Percentiles rank a stretch among this genome's conserved stretches.
These are phyloP conservation scores for Danielozyma ontarioensis DNA, from an alignment of 805 yeast genomes.

Conservation along the genomic window DNA sequence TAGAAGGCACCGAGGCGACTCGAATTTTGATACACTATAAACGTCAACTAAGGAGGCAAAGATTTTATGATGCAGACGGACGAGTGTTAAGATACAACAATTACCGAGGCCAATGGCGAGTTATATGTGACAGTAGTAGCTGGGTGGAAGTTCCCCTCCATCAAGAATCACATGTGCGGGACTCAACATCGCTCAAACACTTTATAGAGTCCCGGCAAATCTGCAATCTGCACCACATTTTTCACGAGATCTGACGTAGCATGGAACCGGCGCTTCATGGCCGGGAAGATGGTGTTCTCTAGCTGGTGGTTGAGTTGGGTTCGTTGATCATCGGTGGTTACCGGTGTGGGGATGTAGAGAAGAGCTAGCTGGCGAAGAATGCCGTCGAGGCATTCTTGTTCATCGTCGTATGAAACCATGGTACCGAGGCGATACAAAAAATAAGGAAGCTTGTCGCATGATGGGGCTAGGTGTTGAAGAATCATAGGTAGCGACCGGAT, in stretches of 20 bases:
- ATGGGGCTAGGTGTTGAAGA: constrained; percentile 58
- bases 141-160: background rate
- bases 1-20: no score
- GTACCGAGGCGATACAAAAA: constrained; percentile 61
- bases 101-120: no score
- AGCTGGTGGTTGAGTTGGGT: constrained; percentile 29
- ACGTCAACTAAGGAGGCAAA: no score
- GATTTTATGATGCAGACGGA: no score
- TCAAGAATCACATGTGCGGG: background rate
- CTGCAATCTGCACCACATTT: constrained; percentile 80
- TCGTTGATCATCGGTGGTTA: constrained; percentile 18
- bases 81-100: no score
- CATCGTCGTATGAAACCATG: constrained; percentile 61
- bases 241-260: constrained; percentile 51
- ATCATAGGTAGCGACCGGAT: constrained; percentile 64
- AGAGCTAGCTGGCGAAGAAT: constrained; percentile 65
- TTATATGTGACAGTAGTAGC: background rate
- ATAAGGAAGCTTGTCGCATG: constrained; percentile 56
- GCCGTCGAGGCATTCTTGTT: constrained; percentile 61
- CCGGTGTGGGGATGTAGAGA: constrained; percentile 62
- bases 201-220: constrained; percentile 81
- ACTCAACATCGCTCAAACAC: constrained; percentile 86
- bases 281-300: constrained; percentile 63
- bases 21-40: no score
- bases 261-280: constrained; percentile 54